Conservation (phyloP, 2,329 filamentous ascomycete species). For the Clarireedia hainanense region DNA sequence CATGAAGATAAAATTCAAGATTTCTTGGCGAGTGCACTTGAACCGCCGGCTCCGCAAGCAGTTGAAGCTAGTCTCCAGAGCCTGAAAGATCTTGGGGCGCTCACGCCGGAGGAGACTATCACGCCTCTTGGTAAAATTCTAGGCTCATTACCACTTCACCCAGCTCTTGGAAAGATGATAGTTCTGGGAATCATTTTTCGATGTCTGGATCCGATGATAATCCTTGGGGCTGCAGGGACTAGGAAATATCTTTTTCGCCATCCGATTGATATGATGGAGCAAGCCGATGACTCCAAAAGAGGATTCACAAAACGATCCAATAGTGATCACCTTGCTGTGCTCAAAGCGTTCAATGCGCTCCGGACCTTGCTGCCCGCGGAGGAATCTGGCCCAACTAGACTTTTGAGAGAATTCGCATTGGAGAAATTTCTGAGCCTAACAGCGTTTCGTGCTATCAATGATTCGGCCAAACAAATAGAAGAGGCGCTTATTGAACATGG, state of each 20-base stretch:
- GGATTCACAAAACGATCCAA: slow-evolving; percentile 50
- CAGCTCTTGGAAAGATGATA: slow-evolving; percentile 86
- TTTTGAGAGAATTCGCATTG: background rate
- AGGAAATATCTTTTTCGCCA: slow-evolving; percentile 77
- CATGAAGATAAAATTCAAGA: slow-evolving; percentile 64
- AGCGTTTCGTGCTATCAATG: background rate
- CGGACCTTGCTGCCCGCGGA: slow-evolving; percentile 20
- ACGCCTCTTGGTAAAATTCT: slow-evolving; percentile 85
- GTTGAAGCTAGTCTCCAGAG: slow-evolving; percentile 75
- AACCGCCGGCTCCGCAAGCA: slow-evolving; percentile 72
- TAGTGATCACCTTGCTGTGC: slow-evolving; percentile 39
- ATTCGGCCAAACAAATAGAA: background rate
- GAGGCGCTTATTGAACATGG: background rate
- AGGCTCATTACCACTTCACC: slow-evolving; percentile 81
- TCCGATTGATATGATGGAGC: slow-evolving; percentile 65
- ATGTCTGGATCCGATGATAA: slow-evolving; percentile 79
- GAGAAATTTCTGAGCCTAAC: slow-evolving; percentile 27
- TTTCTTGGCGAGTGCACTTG: slow-evolving; percentile 78
- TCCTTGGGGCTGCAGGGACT: slow-evolving; percentile 65
- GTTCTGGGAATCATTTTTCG: slow-evolving; percentile 89
- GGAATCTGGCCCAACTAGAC: slow-evolving; percentile 7
- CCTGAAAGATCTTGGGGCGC: slow-evolving; percentile 75
- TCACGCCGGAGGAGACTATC: slow-evolving; percentile 67
- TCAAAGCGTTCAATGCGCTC: slow-evolving; percentile 37
- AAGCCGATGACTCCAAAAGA: slow-evolving; percentile 62